These are phyloP conservation scores for Aspergillus sp. DNA, from an alignment of 2,329 filamentous ascomycete genomes.

Conservation along the genomic window DNA sequence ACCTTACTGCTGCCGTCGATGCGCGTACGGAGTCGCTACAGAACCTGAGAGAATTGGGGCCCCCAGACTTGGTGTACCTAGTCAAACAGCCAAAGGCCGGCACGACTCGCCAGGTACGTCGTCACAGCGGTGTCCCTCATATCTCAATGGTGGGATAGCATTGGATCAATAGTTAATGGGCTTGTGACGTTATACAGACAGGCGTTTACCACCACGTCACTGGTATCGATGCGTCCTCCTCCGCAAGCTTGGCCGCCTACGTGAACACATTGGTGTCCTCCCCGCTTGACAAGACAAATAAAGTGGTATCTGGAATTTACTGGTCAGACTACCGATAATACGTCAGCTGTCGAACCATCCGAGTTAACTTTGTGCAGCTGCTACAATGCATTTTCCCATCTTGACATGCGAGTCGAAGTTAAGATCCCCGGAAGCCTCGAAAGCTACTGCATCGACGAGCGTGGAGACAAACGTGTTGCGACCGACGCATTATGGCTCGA, in stretches of 20 bases:
- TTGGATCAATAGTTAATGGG: background rate
- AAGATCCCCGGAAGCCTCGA: slow-evolving; percentile 96
- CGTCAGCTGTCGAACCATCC: background rate
- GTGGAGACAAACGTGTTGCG: slow-evolving; percentile 89
- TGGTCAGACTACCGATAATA: slow-evolving; percentile 59
- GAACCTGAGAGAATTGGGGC: slow-evolving; percentile 85
- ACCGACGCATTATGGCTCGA: slow-evolving; percentile 96
- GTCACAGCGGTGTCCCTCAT: background rate
- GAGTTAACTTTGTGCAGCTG: slow-evolving; percentile 56
- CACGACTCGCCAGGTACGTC: slow-evolving; percentile 55
- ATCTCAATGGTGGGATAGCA: background rate
- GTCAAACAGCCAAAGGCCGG: slow-evolving; percentile 71
- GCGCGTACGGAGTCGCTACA: slow-evolving; percentile 86
- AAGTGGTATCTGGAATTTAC: slow-evolving; percentile 91
- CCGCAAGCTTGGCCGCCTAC: slow-evolving; percentile 93
- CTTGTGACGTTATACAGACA: slow-evolving; percentile 54
- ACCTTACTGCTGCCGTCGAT: slow-evolving; percentile 82
- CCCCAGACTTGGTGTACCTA: slow-evolving; percentile 92
- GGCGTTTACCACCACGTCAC: slow-evolving; percentile 98
- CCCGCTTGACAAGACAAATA: slow-evolving; percentile 77
- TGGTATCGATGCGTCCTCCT: slow-evolving; percentile 94
- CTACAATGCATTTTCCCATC: slow-evolving; percentile 97
- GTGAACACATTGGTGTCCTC: slow-evolving; percentile 97
- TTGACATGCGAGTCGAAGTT: slow-evolving; percentile 98
- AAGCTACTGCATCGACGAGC: slow-evolving; percentile 95